phyloP scores from a whole-genome alignment of 768 basidiomycete species.

The Agaricus bisporus region DNA sequence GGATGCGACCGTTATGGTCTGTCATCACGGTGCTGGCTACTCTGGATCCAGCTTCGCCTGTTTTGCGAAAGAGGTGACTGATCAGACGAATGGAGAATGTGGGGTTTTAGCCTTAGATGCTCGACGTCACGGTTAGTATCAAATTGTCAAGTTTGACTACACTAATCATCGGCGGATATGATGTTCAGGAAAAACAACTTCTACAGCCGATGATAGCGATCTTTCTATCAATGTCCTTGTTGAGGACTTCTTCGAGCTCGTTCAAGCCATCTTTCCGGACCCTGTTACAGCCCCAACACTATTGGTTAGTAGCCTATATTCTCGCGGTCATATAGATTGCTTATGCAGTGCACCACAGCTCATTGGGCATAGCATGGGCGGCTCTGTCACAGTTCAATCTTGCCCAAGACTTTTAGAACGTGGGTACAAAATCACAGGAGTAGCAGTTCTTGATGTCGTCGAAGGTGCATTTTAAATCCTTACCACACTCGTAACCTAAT shows the following conservation, averaged over 20 bases:
- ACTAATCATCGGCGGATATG: not conserved
- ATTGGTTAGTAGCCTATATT: conserved; percentile 43
- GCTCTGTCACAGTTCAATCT: conserved; percentile 75
- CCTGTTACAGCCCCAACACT: conserved; percentile 59
- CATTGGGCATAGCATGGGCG: conserved; percentile 96
- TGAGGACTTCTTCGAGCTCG: conserved; percentile 64
- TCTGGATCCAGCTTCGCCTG: conserved; percentile 87
- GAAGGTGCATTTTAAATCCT: conserved; percentile 49
- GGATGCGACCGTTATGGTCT: conserved; percentile 70
- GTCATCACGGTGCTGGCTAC: conserved; percentile 95
- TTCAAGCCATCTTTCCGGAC: conserved; percentile 67
- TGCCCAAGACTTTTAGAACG: conserved; percentile 59
- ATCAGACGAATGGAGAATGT: conserved; percentile 57
- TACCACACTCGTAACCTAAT: not conserved
- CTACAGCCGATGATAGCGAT: conserved; percentile 41
- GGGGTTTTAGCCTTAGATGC: conserved; percentile 83
- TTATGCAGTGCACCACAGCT: conserved; percentile 37
- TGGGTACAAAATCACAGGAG: conserved; percentile 69
- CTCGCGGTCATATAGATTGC: not conserved
- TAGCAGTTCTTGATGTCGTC: conserved; percentile 82
- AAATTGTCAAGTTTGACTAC: conserved; percentile 1
- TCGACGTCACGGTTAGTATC: conserved; percentile 73
- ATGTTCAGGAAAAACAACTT: conserved; percentile 57
- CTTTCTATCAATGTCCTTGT: conserved; percentile 70
- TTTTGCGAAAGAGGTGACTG: conserved; percentile 74